Base-by-base conservation (phyloP, 1,284 basidiomycete species). In the Ceratobasidium sp. region DNA sequence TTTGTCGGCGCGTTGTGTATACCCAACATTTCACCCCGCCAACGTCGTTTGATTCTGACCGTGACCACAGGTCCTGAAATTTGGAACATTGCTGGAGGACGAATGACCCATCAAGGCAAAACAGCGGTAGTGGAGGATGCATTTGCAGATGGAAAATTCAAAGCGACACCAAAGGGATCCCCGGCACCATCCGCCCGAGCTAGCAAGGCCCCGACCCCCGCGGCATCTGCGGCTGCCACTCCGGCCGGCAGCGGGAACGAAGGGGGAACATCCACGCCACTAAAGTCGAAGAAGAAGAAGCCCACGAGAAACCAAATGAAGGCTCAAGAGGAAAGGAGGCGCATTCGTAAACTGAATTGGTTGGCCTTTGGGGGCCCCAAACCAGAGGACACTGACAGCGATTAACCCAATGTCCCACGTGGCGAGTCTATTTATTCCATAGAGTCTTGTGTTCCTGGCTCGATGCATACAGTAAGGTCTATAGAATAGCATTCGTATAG, bases 281-380 rank as follows among this genome's bases (percentile, higher is more conserved):
- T 39, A 76, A 93, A 88, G 87, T 26, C n/a, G 13, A 97, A 94
- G 88, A 97, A 97, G 89, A 98, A 97, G 89, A 97, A 96, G 87
- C 70, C 90, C 85, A 97, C 96, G 9, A 90, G 96, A 80, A 98
- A 98, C 87, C 95, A 97, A 85, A 64, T 93, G 81, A 98, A 98
- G 86, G 95, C 90, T 9, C 92, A 91, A 85, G 95, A 96, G 85
- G 95, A 96, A 86, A 89, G 95, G 79, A 88, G 94, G 83, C 88
- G 92, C 81, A 84, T 92, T 83, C 89, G 95, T 82, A 96, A 96
- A 86, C 84, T 97, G 79, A 89, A 90, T 80, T 98, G 95, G 95
- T 87, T 98, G 79, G 91, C 89, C 26, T 91, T 90, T 83, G 97
- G 97, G 73, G 95, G 90, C 40, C 89, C 90, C 53, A 93, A 91